Percentiles rank a stretch among this genome's conserved stretches.
Evolutionary conservation across 495 filamentous ascomycete genomes (phyloP).

Genomic region (Penicillium psychrofluorescens): DNA sequence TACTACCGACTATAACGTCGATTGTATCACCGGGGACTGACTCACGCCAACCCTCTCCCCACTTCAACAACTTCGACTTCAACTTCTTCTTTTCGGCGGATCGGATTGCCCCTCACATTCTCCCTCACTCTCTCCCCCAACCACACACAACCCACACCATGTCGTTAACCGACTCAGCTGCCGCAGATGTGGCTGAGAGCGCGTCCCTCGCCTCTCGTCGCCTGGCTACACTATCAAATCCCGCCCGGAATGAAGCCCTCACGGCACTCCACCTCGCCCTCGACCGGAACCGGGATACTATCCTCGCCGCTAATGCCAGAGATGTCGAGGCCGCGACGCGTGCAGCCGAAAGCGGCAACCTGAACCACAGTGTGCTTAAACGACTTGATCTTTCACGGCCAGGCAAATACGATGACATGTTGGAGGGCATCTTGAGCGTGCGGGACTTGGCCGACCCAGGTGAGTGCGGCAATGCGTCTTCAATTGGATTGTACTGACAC

Average conservation of each 20-base stretch:
- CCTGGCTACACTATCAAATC: slow-evolving; percentile 56
- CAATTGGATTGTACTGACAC: not conserved
- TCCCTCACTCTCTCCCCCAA: not conserved
- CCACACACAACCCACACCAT: slow-evolving; percentile 26
- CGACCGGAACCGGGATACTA: slow-evolving; percentile 55
- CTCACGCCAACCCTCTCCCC: not conserved
- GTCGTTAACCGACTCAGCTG: slow-evolving; percentile 69
- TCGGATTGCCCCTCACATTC: not conserved
- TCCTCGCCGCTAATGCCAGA: slow-evolving; percentile 76
- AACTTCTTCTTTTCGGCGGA: slow-evolving; percentile 1
- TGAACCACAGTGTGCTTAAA: slow-evolving; percentile 85
- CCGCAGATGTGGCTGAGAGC: slow-evolving; percentile 56
- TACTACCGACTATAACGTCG: no score
- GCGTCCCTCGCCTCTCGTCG: slow-evolving; percentile 65
- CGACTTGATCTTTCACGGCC: slow-evolving; percentile 75
- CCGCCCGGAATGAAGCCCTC: slow-evolving; percentile 73
- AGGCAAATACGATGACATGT: slow-evolving; percentile 96
- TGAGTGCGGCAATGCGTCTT: slow-evolving; percentile 32
- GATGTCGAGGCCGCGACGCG: slow-evolving; percentile 69
- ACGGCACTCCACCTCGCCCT: slow-evolving; percentile 73
- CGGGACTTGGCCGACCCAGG: slow-evolving; percentile 80
- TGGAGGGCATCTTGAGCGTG: slow-evolving; percentile 90
- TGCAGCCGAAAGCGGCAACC: slow-evolving; percentile 62
- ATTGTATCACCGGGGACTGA: not conserved
- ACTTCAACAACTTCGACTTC: no score